These are phyloP conservation scores for Alternaria panax DNA, from an alignment of 2,329 filamentous ascomycete genomes.

Conservation along the genomic window DNA sequence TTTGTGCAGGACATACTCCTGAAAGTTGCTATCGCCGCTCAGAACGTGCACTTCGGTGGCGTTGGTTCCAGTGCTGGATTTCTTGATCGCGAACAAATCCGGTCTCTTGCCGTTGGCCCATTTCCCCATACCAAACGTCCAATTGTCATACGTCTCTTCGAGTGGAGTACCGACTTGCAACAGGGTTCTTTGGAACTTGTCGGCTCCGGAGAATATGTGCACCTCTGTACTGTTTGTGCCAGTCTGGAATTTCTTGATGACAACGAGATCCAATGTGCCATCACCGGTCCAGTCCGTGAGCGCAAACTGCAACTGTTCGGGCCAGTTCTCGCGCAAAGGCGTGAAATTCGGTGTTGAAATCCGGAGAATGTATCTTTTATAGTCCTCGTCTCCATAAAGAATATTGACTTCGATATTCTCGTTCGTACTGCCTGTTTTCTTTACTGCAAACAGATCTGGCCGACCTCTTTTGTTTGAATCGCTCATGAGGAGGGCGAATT, in stretches of 20 bases:
- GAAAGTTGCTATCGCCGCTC: rapidly evolving
- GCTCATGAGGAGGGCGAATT: not conserved
- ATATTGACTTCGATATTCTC: not conserved
- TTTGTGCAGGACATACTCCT: rapidly evolving
- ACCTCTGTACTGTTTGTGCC: no score
- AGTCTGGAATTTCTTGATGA: no score
- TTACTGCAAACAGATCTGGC: not conserved
- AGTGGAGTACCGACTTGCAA: not conserved
- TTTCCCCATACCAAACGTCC: not conserved
- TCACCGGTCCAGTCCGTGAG: no score
- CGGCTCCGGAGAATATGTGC: no score
- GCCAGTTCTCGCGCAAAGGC: rapidly evolving
- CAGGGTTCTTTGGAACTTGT: rapidly evolving
- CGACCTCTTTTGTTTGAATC: not conserved
- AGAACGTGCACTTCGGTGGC: not conserved
- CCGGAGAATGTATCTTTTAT: rapidly evolving
- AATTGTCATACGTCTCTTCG: rapidly evolving
- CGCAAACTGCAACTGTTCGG: no score
- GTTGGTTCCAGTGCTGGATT: not conserved
- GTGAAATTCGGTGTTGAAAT: not conserved
- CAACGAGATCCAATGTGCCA: no score
- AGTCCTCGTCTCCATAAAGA: not conserved
- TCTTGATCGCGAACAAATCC: rapidly evolving
- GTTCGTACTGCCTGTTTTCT: not conserved
- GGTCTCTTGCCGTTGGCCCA: rapidly evolving